Evolutionary conservation across 2,329 filamentous ascomycete species (phyloP).

Genomic region (Chaetomium strumarium): DNA sequence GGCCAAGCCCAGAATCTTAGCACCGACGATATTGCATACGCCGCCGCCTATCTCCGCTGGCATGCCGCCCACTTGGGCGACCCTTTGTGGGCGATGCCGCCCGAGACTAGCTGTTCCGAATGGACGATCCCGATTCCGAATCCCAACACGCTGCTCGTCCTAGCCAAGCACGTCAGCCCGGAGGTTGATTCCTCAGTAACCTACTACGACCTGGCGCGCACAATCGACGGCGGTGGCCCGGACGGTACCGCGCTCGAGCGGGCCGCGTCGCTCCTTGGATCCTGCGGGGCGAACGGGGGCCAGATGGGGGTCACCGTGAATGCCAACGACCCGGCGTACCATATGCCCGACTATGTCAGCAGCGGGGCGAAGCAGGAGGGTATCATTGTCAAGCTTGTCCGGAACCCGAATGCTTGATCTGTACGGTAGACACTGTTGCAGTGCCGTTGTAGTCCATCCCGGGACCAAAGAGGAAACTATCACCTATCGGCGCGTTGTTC

Average conservation of each 20-base stretch:
- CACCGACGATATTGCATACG: not conserved
- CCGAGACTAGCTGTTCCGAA: not conserved
- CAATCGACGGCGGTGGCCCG: not conserved
- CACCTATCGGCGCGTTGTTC: too few species aligned
- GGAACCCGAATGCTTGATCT: too few species aligned
- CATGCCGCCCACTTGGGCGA: too few species aligned
- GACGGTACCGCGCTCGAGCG: not conserved
- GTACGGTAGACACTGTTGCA: too few species aligned
- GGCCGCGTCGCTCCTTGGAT: not conserved
- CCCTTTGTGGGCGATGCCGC: not conserved
- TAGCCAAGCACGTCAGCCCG: slow-evolving; percentile 3
- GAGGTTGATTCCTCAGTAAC: not conserved
- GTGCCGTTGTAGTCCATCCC: too few species aligned
- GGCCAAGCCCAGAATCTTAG: not conserved
- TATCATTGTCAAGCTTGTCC: not conserved
- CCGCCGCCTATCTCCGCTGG: not conserved
- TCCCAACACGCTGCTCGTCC: not conserved
- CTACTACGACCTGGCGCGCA: not conserved
- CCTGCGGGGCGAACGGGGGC: not conserved
- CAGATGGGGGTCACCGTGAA: not conserved
- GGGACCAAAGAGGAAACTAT: too few species aligned
- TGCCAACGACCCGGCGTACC: not conserved
- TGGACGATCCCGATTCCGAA: not conserved
- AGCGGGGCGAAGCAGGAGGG: not conserved
- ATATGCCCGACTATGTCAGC: not conserved